These are phyloP conservation scores for Neofusicoccum parvum DNA, from an alignment of 2,329 filamentous ascomycete genomes.

Conservation along the genomic window DNA sequence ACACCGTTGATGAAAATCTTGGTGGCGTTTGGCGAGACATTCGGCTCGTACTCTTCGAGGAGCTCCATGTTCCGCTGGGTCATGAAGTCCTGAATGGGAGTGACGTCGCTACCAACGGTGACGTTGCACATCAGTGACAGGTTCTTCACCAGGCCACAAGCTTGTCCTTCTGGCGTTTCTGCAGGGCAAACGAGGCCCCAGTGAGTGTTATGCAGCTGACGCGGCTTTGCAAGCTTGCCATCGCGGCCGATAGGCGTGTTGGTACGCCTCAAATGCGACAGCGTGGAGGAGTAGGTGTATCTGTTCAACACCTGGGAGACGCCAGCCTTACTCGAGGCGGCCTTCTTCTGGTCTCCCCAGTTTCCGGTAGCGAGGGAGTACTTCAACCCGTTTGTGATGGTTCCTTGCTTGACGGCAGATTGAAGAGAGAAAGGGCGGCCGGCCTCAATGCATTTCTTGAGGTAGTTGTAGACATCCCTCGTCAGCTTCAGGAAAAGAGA, in stretches of 20 bases:
- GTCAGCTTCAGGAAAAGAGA: conserved; percentile 89
- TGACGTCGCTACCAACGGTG: conserved; percentile 88
- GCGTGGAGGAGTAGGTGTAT: conserved; percentile 94
- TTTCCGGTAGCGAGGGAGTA: conserved; percentile 98
- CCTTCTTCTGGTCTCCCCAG: conserved; percentile 99
- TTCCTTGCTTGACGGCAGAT: conserved; percentile 86
- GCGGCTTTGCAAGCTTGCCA: conserved; percentile 96
- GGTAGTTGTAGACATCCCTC: conserved; percentile 85
- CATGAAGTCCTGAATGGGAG: conserved; percentile 94
- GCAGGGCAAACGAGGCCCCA: conserved; percentile 98
- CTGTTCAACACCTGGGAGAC: conserved; percentile 97
- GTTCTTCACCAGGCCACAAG: conserved; percentile 98
- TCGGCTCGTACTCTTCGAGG: conserved; percentile 79
- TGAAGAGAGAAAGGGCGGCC: conserved; percentile 88
- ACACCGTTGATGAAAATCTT: conserved; percentile 98
- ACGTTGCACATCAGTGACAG: conserved; percentile 97
- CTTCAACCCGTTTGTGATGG: conserved; percentile 90
- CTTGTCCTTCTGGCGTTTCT: conserved; percentile 96
- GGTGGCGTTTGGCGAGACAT: conserved; percentile 79
- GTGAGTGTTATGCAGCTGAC: conserved; percentile 97
- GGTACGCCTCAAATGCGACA: conserved; percentile 94
- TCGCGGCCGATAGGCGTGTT: conserved; percentile 98
- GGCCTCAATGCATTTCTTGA: conserved; percentile 88
- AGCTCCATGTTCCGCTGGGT: conserved; percentile 94
- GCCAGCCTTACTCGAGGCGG: conserved; percentile 89